Percentiles rank a stretch among this genome's conserved stretches.
Evolutionary conservation across 176 grass and related monocot genomes (phyloP).

Genomic region (Oryza rufipogon): DNA sequence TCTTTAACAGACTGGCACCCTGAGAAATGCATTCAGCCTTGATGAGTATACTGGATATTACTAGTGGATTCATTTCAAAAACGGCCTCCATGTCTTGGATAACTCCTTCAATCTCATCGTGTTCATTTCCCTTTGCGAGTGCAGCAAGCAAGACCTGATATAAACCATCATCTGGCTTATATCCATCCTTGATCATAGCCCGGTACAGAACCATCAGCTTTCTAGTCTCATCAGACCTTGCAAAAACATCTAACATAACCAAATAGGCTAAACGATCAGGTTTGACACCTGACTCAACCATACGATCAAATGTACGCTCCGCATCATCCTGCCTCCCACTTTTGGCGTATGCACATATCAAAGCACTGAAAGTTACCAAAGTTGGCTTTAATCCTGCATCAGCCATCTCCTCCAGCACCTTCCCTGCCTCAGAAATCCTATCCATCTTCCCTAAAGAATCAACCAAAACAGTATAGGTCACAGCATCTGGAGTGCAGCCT

Average conservation of each 20-base stretch:
- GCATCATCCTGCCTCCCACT: constrained; percentile 71
- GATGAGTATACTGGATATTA: constrained; percentile 63
- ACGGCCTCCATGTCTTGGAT: constrained; percentile 72
- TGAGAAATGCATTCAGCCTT: constrained; percentile 67
- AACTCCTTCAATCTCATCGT: constrained; percentile 62
- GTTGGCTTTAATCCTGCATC: constrained; percentile 81
- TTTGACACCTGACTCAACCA: constrained; percentile 75
- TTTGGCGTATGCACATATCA: constrained; percentile 92
- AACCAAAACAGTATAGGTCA: constrained; percentile 85
- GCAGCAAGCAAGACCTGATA: constrained; percentile 62
- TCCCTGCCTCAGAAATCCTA: constrained; percentile 79
- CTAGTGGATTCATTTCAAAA: constrained; percentile 58
- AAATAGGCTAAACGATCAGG: constrained; percentile 84
- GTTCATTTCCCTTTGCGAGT: constrained; percentile 55
- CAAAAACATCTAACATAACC: constrained; percentile 79
- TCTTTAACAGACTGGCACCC: constrained; percentile 71
- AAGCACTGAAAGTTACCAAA: constrained; percentile 75
- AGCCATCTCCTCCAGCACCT: constrained; percentile 72
- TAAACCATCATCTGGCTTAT: constrained; percentile 58
- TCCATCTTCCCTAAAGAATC: constrained; percentile 90
- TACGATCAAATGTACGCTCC: constrained; percentile 62
- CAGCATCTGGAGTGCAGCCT: constrained; percentile 77
- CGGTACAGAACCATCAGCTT: constrained; percentile 74
- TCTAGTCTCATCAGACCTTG: constrained; percentile 64
- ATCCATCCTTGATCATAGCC: constrained; percentile 70